Conservation (phyloP, 805 yeast species). For the Metschnikowia reukaufii region DNA sequence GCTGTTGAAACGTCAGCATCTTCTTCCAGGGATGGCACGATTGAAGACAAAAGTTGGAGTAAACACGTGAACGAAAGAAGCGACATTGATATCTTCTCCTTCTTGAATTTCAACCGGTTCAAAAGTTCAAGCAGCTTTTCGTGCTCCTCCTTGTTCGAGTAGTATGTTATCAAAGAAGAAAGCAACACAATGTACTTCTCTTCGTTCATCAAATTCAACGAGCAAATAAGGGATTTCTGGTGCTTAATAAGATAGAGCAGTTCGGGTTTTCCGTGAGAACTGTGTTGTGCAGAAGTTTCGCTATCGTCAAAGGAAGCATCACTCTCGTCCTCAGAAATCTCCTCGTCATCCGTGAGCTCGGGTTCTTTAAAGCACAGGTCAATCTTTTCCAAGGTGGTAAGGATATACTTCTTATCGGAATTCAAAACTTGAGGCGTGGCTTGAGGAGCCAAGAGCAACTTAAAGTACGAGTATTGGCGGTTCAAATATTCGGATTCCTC, state of each 20-base stretch:
- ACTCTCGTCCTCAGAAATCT: slow-evolving; percentile 1
- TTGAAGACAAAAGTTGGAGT: slow-evolving; percentile 25
- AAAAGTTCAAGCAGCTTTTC: slow-evolving; percentile 25
- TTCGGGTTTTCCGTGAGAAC: not conserved
- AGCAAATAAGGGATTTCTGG: slow-evolving; percentile 27
- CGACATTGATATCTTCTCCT: slow-evolving; percentile 22
- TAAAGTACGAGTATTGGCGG: slow-evolving; percentile 26
- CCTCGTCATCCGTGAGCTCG: slow-evolving; percentile 34
- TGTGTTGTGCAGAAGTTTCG: not conserved
- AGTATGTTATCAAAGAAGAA: slow-evolving; percentile 27
- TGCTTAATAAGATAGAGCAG: slow-evolving; percentile 6
- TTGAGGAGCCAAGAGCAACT: slow-evolving; percentile 24
- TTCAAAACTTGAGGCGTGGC: slow-evolving; percentile 21
- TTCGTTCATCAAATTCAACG: slow-evolving; percentile 33
- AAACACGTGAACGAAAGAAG: slow-evolving; percentile 36
- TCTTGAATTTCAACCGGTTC: slow-evolving; percentile 23
- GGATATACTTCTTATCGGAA: slow-evolving; percentile 21
- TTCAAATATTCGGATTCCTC: slow-evolving; percentile 9
- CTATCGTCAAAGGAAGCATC: not conserved
- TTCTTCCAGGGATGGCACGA: slow-evolving; percentile 19
- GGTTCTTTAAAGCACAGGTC: slow-evolving; percentile 25
- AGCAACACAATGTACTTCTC: slow-evolving; percentile 36
- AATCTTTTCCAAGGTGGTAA: slow-evolving; percentile 23
- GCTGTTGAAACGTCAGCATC: not conserved
- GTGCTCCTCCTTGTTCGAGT: slow-evolving; percentile 20